Evolutionary conservation across 2,329 filamentous ascomycete species (phyloP).

Genomic region (Stagonosporopsis chrysanthemi): DNA sequence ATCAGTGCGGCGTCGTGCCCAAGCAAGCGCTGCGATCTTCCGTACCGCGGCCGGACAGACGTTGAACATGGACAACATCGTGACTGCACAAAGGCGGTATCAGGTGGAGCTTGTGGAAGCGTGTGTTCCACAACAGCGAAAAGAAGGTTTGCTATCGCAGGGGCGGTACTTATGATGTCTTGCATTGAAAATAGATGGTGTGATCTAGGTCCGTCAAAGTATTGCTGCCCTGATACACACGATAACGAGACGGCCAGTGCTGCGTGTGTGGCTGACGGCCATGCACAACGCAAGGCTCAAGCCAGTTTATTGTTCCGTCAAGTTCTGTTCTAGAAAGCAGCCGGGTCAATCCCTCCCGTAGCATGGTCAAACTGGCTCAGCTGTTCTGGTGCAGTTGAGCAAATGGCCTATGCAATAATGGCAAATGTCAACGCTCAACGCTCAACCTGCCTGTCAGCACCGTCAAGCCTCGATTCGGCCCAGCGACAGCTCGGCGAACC

Average conservation of each 20-base stretch:
- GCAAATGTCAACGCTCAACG: background rate
- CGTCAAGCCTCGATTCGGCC: background rate
- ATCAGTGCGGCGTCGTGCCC: constrained; percentile 15
- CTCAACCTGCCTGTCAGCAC: constrained; percentile 1
- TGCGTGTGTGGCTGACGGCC: constrained; percentile 12
- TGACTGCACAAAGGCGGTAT: background rate
- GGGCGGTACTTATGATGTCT: background rate
- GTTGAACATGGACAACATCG: background rate
- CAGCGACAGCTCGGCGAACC: constrained; percentile 10
- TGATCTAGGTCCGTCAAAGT: constrained; percentile 1
- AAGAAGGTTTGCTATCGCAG: too few relatives aligned
- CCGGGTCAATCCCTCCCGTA: constrained; percentile 8
- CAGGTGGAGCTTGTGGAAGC: background rate
- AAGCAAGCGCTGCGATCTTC: constrained; percentile 10
- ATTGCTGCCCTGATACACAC: background rate
- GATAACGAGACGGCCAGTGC: constrained; percentile 3
- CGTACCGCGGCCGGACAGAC: constrained; percentile 13
- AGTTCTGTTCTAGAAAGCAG: constrained; percentile 2
- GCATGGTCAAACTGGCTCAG: constrained; percentile 9
- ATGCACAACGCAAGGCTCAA: constrained; percentile 7
- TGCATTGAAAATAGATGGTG: background rate
- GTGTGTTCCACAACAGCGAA: too few relatives aligned
- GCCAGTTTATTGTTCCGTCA: constrained; percentile 4
- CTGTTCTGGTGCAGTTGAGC: constrained; percentile 4
- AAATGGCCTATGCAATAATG: background rate